These are phyloP conservation scores for Monilinia vaccinii-corymbosi DNA, from an alignment of 2,329 filamentous ascomycete species.

Conservation along the genomic window DNA sequence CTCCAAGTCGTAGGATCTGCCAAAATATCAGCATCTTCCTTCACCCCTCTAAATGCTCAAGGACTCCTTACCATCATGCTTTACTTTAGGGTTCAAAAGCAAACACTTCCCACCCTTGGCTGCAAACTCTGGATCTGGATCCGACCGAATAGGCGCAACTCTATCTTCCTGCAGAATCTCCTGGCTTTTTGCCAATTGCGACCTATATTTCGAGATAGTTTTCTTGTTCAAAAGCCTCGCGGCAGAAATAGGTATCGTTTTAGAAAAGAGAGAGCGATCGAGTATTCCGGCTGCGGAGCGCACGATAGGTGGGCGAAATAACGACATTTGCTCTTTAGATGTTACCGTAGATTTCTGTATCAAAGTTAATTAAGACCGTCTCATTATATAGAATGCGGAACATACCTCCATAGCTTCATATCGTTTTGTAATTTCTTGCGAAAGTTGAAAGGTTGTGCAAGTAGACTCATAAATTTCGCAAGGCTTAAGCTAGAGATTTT, in stretches of 20 bases:
- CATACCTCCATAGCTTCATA: constrained; percentile 25
- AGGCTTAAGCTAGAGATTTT: constrained; percentile 1
- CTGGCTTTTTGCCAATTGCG: constrained; percentile 52
- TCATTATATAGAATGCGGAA: background rate
- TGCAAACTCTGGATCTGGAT: constrained; percentile 48
- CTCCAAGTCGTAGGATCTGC: constrained; percentile 72
- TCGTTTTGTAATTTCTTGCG: constrained; percentile 7
- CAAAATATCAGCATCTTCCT: background rate
- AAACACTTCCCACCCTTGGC: constrained; percentile 52
- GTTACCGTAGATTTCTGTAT: constrained; percentile 15
- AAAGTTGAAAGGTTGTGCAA: background rate
- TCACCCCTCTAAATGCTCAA: background rate
- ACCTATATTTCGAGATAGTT: constrained; percentile 64
- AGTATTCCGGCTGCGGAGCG: constrained; percentile 58
- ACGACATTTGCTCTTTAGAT: constrained; percentile 37
- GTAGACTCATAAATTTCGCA: constrained; percentile 5
- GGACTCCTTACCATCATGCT: constrained; percentile 35
- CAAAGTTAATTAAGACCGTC: background rate
- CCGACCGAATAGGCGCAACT: constrained; percentile 51
- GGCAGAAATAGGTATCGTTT: constrained; percentile 66
- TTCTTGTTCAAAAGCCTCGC: constrained; percentile 68
- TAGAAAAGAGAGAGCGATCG: constrained; percentile 75
- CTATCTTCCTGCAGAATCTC: constrained; percentile 59
- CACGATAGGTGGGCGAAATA: constrained; percentile 72
- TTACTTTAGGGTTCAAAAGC: constrained; percentile 48